These are phyloP conservation scores for Ganoderma meredithae DNA, from an alignment of 1,284 basidiomycete genomes.

Conservation along the genomic window DNA sequence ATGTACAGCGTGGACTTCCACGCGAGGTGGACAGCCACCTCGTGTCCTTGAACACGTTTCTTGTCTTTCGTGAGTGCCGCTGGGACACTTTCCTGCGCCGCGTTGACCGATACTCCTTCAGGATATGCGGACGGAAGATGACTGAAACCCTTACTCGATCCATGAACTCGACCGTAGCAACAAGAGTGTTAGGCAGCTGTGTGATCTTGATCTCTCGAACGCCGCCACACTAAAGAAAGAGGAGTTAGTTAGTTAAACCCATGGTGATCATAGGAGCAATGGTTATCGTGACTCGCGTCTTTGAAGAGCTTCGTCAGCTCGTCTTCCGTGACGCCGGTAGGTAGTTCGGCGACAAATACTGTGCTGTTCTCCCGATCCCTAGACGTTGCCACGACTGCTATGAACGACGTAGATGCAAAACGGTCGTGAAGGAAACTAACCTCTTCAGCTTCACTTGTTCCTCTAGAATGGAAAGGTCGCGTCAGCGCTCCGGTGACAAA, in stretches of 20 bases:
- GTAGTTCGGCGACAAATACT: conserved; percentile 85
- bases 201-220: conserved; percentile 85
- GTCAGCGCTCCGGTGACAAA: neutral
- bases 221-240: conserved; percentile 71
- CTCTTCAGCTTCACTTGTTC: conserved; percentile 61
- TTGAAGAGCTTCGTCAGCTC: conserved; percentile 83
- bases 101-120: neutral
- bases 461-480: conserved; percentile 43
- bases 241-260: neutral
- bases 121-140: neutral
- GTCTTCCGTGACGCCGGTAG: conserved; percentile 61
- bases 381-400: neutral
- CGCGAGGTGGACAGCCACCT: conserved; percentile 86
- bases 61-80: conserved; percentile 93
- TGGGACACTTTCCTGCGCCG: conserved; percentile 75
- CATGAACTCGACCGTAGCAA: conserved; percentile 85
- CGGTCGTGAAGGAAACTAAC: conserved; percentile 45
- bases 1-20: conserved; percentile 97
- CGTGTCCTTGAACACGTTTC: conserved; percentile 78
- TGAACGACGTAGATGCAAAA: neutral
- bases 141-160: conserved; percentile 58
- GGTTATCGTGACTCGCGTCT: conserved; percentile 65
- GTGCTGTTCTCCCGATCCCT: conserved; percentile 97
- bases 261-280: neutral
- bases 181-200: conserved; percentile 58